Conservation (phyloP, 257 asterid species). For the Gentiana straminea region DNA sequence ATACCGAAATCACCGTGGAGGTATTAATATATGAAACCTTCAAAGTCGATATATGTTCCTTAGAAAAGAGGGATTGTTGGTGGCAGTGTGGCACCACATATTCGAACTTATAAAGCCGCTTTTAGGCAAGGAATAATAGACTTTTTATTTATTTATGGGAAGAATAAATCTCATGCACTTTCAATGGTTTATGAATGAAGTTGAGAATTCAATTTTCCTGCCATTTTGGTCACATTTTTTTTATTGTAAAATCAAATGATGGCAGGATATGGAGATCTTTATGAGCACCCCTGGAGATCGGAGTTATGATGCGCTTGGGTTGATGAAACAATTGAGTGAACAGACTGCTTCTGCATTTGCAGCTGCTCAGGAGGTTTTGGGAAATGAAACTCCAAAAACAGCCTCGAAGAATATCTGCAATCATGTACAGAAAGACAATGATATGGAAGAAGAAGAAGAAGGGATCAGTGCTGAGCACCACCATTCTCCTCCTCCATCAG, state of each 20-base stretch:
- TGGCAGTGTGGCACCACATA: too few species aligned
- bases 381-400: slow-evolving; percentile 82
- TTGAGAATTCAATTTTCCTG: too few species aligned
- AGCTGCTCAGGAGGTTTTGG: slow-evolving; percentile 82
- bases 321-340: slow-evolving; percentile 89
- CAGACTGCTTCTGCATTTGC: slow-evolving; percentile 89
- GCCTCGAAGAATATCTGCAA: slow-evolving; percentile 29
- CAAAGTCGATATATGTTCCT: too few species aligned
- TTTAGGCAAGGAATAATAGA: too few species aligned
- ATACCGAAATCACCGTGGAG: slow-evolving; percentile 71
- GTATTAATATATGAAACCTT: slow-evolving; percentile 20
- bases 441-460: slow-evolving; percentile 24
- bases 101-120: too few species aligned
- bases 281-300: slow-evolving; percentile 68
- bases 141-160: too few species aligned
- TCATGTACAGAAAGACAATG: slow-evolving; percentile 26
- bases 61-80: slow-evolving; percentile 19
- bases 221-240: too few species aligned
- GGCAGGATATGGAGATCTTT: slow-evolving; percentile 69
- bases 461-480: slow-evolving; percentile 21
- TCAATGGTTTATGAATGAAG: too few species aligned
- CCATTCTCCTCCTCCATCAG: slow-evolving; percentile 21
- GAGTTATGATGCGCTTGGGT: slow-evolving; percentile 82
- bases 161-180: too few species aligned
- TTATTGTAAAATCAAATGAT: too few species aligned